Base-by-base conservation (phyloP, 345 rosid species). In the Lenwebbia sp. region DNA sequence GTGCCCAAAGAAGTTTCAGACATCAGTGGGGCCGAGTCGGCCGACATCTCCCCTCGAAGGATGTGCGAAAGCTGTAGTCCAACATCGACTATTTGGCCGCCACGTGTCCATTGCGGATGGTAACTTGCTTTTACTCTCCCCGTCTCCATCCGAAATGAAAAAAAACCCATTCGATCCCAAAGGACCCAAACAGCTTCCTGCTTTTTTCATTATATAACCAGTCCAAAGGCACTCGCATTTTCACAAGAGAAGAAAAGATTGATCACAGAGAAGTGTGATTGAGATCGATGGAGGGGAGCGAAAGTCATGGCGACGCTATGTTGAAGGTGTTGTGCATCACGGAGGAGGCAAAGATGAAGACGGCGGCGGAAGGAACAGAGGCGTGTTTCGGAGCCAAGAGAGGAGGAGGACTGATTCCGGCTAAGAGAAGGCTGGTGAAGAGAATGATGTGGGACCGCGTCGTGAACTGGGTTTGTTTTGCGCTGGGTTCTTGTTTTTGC, bases 401-500 rank as follows among this genome's bases (percentile, higher is more conserved):
- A n/a, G 76, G 83, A 75, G 65, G 75, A 40, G 41, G 41, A 28
- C 40, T 87, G 30, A 62, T 82, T 54, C 89, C 89, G 10, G 26
- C 76, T 14, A 84, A 82, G 83, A 85, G 83, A 55, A 87, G 87
- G 81, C 74, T 83, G 55, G 89, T 87, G 13, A 85, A 87, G 54
- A 85, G 26, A 30, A 87, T 85, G 76, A 60, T 82, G 37, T 54
- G 82, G 26, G 57, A 85, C 82, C 13, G 53, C 47, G 7, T 87
- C 17, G n/a, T 82, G 84, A 7, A 30, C 30, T 85, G 82, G 19
- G 37, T 62, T 51, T 40, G 83, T 44, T 85, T 49, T 41, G 53
- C 53, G 14, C 22, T 5, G 50, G 28, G 28, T 44, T 44, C 51
- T 44, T 81, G 83, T 49, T 41, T 14, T 44, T n/a, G 83, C 53